Conservation (phyloP, 495 filamentous ascomycete species). For the Tuber borchii region DNA sequence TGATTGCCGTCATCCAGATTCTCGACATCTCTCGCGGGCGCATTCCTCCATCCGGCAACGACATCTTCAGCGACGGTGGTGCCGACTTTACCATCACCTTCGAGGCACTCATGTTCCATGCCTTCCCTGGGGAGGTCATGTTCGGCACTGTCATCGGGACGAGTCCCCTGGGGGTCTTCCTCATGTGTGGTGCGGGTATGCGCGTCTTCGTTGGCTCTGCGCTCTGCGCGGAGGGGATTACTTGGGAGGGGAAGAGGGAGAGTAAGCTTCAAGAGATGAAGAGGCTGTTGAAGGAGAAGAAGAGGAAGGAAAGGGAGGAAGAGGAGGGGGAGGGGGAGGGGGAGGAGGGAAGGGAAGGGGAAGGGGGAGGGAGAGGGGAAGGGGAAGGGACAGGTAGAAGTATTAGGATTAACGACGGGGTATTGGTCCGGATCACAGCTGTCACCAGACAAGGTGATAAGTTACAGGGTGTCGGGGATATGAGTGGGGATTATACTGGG, state of each 20-base stretch:
- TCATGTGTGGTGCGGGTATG: not conserved
- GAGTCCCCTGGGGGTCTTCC: not conserved
- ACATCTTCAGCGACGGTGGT: not conserved
- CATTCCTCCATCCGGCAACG: not conserved
- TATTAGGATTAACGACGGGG: not conserved
- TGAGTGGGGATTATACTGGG: conserved; percentile 5
- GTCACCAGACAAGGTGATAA: not conserved
- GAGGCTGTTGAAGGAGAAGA: not conserved
- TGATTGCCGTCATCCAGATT: not conserved
- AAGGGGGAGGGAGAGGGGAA: not conserved
- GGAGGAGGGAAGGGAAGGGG: not conserved
- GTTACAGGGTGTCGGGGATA: not conserved
- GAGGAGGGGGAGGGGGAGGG: not conserved
- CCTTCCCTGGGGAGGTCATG: not conserved
- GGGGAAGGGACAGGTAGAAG: not conserved
- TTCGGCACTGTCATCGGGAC: not conserved
- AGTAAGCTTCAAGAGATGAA: not conserved
- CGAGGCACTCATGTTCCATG: not conserved
- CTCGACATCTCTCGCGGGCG: not conserved
- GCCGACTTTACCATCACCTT: not conserved
- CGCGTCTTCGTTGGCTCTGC: not conserved
- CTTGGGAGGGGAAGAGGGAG: not conserved
- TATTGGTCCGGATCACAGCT: not conserved
- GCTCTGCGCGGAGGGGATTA: not conserved
- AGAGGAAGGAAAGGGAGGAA: not conserved